Base-by-base conservation (phyloP, 2,329 filamentous ascomycete species). In the Metarhizium brunneum region DNA sequence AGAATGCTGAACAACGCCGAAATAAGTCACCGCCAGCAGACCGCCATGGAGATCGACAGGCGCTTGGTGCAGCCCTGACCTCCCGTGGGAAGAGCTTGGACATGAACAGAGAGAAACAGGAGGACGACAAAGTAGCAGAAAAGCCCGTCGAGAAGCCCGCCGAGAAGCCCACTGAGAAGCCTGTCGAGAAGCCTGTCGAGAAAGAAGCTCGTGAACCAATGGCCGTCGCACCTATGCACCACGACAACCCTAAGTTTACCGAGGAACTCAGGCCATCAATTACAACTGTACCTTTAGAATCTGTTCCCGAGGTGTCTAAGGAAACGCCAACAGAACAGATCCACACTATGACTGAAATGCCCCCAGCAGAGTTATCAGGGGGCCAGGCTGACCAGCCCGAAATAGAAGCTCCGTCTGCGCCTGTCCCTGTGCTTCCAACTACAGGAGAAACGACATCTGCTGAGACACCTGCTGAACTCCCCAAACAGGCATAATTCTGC, bases 21-120 rank as follows among this genome's bases (percentile, higher is more conserved):
- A 77, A 76, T 61, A 83, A 82, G 65, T 83, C 80, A 8, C 81
- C 81, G 3, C 77, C 80, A 2, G 70, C 70, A 2, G 70, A 69
- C 7, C 35, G 53, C 25, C 20, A 50, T 40, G 47, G 64, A 30
- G 69, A 71, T 30, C 64, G 62, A n/a, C 61, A 65, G 20, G 61
- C 57, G 3, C 52, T 65, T 35, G 65, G 64, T 16, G 62, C 65
- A 4, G 64, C 59, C 53, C 61, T 73, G 35, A 51, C 74, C 3
- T 60, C 68, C 14, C 68, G 75, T n/a, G 74, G 72, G 3, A 80
- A 73, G 67, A 81, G 76, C 58, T 56, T 76, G 30, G 78, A 81
- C 50, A 65, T 74, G 18, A 78, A 73, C 61, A 71, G 73, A 42
- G 71, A 76, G 20, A 36, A 60, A 32, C 55, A 51, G 8, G 57